These are phyloP conservation scores for Desmodesmus armatus DNA, from an alignment of 139 green algal genomes.

Conservation along the genomic window DNA sequence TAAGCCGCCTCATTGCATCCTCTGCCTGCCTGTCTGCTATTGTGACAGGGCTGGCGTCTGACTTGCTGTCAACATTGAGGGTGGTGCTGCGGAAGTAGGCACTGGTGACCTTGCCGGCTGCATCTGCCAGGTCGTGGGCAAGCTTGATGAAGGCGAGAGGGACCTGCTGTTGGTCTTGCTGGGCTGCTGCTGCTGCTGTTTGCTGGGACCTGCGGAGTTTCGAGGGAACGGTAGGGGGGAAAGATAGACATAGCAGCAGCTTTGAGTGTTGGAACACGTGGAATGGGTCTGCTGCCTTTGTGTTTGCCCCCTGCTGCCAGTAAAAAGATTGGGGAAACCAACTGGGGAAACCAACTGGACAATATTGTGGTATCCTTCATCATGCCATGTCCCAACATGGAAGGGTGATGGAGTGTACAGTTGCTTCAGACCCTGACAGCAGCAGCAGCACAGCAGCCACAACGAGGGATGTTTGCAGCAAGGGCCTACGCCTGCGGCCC, in stretches of 20 bases:
- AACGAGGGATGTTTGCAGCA: no score
- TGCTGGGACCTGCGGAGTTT: conserved; percentile 4
- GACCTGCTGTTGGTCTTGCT: not conserved
- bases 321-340: not conserved
- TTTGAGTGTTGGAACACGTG: not conserved
- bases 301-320: not conserved
- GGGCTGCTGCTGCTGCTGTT: conserved; percentile 6
- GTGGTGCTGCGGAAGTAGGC: conserved; percentile 56
- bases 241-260: no score
- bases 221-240: no score
- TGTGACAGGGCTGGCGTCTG: conserved; percentile 85
- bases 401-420: no score
- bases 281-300: not conserved
- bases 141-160: conserved; percentile 55
- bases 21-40: conserved; percentile 88
- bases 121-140: conserved; percentile 82
- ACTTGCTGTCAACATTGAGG: conserved; percentile 85
- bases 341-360: no score
- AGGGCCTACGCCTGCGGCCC: no score
- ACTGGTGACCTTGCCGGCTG: conserved; percentile 73
- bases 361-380: no score
- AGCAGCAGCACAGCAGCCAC: no score
- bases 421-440: not conserved
- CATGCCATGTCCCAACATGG: not conserved
- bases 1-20: conserved; percentile 76